Percentiles rank a stretch among this genome's conserved stretches.
Conservation (phyloP, 2,329 filamentous ascomycete species). For the Pyrenophora graminea region DNA sequence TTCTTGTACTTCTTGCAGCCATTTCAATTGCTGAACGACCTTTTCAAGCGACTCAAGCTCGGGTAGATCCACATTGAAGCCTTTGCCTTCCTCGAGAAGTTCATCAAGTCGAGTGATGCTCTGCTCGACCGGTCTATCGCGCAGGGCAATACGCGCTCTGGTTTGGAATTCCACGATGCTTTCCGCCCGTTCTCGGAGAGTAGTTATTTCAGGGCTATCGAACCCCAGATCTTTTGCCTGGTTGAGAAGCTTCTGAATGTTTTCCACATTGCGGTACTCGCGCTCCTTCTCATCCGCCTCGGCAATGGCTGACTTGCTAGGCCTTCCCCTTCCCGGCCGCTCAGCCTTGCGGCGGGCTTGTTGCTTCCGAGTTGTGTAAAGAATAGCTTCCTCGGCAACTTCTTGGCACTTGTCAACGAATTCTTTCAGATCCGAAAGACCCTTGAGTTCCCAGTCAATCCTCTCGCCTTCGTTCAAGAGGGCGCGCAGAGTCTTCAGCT, state of each 20-base stretch:
- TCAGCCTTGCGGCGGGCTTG: constrained; percentile 96
- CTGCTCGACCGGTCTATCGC: constrained; percentile 54
- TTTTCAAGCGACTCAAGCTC: constrained; percentile 83
- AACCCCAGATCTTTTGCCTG: constrained; percentile 88
- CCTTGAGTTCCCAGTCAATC: constrained; percentile 86
- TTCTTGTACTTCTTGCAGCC: constrained; percentile 77
- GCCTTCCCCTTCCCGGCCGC: constrained; percentile 76
- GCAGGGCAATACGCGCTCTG: constrained; percentile 71
- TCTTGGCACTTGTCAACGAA: constrained; percentile 97
- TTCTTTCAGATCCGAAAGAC: constrained; percentile 77
- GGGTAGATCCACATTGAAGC: constrained; percentile 88
- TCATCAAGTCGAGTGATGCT: constrained; percentile 81
- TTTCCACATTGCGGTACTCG: constrained; percentile 85
- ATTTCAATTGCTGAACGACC: constrained; percentile 82
- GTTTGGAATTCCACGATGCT: constrained; percentile 84
- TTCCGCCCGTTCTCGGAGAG: constrained; percentile 81
- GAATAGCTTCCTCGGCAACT: constrained; percentile 96
- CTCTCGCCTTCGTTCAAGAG: constrained; percentile 92
- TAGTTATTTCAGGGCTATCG: constrained; percentile 86
- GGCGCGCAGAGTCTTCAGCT: constrained; percentile 81
- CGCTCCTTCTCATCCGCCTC: constrained; percentile 83
- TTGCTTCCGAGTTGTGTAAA: constrained; percentile 95
- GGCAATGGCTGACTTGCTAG: constrained; percentile 64
- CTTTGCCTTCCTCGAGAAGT: constrained; percentile 83
- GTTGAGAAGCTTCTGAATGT: constrained; percentile 81